Base-by-base conservation (phyloP, 2,329 filamentous ascomycete species). In the Fusarium goolgardi region DNA sequence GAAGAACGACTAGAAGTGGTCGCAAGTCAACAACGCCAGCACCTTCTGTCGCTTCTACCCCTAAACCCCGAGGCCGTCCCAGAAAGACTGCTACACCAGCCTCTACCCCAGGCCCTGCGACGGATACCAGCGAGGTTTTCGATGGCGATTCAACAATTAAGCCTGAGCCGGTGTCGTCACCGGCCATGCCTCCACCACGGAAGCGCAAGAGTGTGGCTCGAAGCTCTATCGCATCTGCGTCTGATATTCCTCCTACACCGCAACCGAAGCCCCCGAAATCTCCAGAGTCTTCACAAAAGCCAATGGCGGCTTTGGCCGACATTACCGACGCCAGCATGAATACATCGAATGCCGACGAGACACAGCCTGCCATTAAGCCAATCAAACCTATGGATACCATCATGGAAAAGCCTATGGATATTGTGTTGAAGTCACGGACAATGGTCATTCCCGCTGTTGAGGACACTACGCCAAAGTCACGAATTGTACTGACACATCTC, bases 401-500 rank as follows among this genome's bases (percentile, higher is more conserved):
- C 59, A 80, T 97, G 70, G 94, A 97, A 75, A 92, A 88, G 77
- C 95, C 95, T 0, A 94, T 97, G 90, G 95, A 97, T 74, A 97
- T 98, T 71, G 89, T 97, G 49, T 84, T 97, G 61, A 95, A 96
- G 79, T 93, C 94, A 47, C 90, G 94, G 63, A 91, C 90, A 34
- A 83, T 90, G 75, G 85, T 88, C 3, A 83, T 89, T 27, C 85
- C 87, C 0, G 81, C 88, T n/a, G 87, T 92, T 43, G 92, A 97
- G 77, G 88, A 93, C 27, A 87, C 86, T 1, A 89, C 86, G 1
- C 92, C 94, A 2, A 97, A 94, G 77, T 84, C 93, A 53, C 91
- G 96, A 54, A 94, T 96, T 69, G 95, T 98, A 55, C 95, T 99
- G 69, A 96, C 93, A 20, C 93, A 97, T 76, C 84, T 99, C 49